A percentile compares a stretch with the other conserved stretches of the same genome.
phyloP scores from a whole-genome alignment of 495 filamentous ascomycete genomes.

The Penicillium antarcticum region DNA sequence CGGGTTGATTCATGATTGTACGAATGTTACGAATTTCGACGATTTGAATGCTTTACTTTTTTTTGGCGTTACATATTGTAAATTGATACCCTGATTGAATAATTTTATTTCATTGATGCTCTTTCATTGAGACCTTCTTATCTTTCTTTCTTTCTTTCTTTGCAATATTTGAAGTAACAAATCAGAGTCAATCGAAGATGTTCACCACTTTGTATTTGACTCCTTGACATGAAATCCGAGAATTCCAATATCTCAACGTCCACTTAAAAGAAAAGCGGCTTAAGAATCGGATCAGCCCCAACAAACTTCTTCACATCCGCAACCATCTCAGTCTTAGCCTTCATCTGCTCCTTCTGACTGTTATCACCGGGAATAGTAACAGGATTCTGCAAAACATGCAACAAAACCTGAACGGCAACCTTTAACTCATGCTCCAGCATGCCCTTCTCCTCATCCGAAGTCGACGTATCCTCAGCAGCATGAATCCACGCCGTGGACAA shows the following conservation, averaged over 20 bases:
- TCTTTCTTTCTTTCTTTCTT: no score
- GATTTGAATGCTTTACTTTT: not conserved
- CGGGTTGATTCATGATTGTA: slow-evolving; percentile 56
- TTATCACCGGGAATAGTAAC: slow-evolving; percentile 2
- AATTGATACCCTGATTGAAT: slow-evolving; percentile 18
- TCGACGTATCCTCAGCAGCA: slow-evolving; percentile 38
- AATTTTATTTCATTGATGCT: no score
- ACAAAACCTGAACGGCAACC: slow-evolving; percentile 33
- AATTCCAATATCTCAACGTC: slow-evolving; percentile 5
- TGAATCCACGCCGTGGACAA: slow-evolving; percentile 66
- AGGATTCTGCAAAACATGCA: slow-evolving; percentile 33
- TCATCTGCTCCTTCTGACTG: slow-evolving; percentile 16
- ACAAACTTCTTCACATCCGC: slow-evolving; percentile 34
- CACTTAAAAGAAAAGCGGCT: slow-evolving; percentile 22
- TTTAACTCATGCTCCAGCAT: slow-evolving; percentile 47
- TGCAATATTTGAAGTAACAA: no score
- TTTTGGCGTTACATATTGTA: slow-evolving; percentile 11
- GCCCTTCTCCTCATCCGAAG: slow-evolving; percentile 14
- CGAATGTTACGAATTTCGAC: not conserved
- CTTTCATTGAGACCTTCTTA: no score
- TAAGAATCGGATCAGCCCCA: slow-evolving; percentile 33
- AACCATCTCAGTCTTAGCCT: slow-evolving; percentile 23
- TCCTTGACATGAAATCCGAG: no score
- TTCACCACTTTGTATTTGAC: not conserved
- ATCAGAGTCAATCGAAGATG: no score